These are phyloP conservation scores for Myrmaecium sp. DNA, from an alignment of 2,329 filamentous ascomycete genomes.

Conservation along the genomic window DNA sequence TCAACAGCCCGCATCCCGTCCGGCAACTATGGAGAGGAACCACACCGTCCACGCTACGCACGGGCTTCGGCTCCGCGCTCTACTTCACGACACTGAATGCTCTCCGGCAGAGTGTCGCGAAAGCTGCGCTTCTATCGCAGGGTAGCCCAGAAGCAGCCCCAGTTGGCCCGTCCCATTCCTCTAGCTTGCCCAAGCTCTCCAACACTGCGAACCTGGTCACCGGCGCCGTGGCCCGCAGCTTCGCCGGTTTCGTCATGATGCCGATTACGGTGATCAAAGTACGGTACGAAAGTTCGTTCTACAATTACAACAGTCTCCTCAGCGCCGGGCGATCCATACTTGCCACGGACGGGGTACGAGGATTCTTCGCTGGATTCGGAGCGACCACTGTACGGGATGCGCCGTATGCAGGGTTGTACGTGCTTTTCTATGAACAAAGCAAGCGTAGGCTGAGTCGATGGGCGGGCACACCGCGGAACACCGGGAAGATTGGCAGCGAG, in stretches of 20 bases:
- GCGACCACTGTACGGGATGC: slow-evolving; percentile 86
- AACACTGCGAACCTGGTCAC: slow-evolving; percentile 74
- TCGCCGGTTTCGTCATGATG: slow-evolving; percentile 84
- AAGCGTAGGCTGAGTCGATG: slow-evolving; percentile 43
- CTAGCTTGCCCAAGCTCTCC: slow-evolving; percentile 63
- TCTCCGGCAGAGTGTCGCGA: slow-evolving; percentile 51
- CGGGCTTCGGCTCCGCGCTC: slow-evolving; percentile 78
- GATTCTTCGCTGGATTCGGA: slow-evolving; percentile 87
- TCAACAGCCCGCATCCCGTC: slow-evolving; percentile 47
- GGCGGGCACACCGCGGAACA: slow-evolving; percentile 9
- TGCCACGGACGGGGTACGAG: slow-evolving; percentile 53
- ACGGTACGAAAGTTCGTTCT: slow-evolving; percentile 78
- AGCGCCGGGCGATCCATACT: slow-evolving; percentile 61
- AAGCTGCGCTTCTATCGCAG: slow-evolving; percentile 16
- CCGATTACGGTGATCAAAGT: slow-evolving; percentile 94
- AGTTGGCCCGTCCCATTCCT: slow-evolving; percentile 30
- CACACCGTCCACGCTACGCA: slow-evolving; percentile 79
- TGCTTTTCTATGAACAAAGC: slow-evolving; percentile 78
- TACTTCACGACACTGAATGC: slow-evolving; percentile 85
- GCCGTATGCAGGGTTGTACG: slow-evolving; percentile 91
- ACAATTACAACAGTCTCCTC: slow-evolving; percentile 61
- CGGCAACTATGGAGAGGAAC: slow-evolving; percentile 82
- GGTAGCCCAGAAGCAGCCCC: slow-evolving; percentile 3
- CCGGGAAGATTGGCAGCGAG: slow-evolving; percentile 5
- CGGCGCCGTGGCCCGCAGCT: slow-evolving; percentile 67